Evolutionary conservation across 805 yeast species (phyloP).

Genomic region (Dipodascopsis tothii): DNA sequence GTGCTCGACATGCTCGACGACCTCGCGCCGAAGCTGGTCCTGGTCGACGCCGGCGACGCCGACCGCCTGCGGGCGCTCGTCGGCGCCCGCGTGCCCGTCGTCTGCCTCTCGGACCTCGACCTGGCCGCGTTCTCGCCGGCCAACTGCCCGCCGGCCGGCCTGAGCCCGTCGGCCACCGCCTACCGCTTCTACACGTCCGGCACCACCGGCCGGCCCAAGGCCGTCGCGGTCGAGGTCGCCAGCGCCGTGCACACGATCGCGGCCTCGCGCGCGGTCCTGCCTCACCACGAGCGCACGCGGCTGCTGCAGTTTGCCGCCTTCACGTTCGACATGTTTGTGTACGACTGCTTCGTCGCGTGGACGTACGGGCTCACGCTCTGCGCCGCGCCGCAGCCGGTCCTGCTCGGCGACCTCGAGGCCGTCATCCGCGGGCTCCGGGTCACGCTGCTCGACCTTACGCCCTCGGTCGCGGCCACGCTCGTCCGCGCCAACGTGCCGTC

Average conservation of each 20-base stretch:
- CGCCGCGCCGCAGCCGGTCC: conserved; percentile 10
- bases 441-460: conserved; percentile 25
- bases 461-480: conserved; percentile 22
- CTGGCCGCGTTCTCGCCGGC: too few species aligned
- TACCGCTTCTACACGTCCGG: conserved; percentile 24
- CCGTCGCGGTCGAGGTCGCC: conserved; percentile 18
- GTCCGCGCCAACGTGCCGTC: conserved; percentile 12
- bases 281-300: conserved; percentile 3
- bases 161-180: too few species aligned
- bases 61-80: too few species aligned
- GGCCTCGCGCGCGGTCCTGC: conserved; percentile 14
- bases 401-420: conserved; percentile 15
- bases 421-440: conserved; percentile 9
- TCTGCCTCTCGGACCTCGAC: conserved; percentile 5
- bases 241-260: conserved; percentile 18
- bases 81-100: too few species aligned
- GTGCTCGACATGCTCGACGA: conserved; percentile 13
- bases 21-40: conserved; percentile 8
- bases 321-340: conserved; percentile 24
- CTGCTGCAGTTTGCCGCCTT: conserved; percentile 22
- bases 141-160: too few species aligned
- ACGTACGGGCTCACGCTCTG: conserved; percentile 21
- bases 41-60: too few species aligned
- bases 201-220: conserved; percentile 24
- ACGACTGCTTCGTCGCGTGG: conserved; percentile 24